phyloP scores from a whole-genome alignment of 371 early-diverging fungal genomes.

The Mucor indicus region DNA sequence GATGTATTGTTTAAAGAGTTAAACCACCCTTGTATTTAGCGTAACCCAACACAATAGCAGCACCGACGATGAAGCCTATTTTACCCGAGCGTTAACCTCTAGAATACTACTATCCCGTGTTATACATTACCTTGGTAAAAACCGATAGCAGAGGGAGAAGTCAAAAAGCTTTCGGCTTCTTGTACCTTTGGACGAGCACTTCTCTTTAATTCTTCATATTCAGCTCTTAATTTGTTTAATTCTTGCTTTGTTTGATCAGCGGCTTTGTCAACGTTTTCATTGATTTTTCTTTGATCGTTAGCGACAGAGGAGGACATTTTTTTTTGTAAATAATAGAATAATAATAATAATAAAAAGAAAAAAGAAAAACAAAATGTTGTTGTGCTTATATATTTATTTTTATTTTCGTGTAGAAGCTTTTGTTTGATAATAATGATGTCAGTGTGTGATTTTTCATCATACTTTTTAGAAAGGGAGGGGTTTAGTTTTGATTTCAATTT shows the following conservation, averaged over 20 bases:
- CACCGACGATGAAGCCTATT: conserved; percentile 27
- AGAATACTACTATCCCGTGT: not conserved
- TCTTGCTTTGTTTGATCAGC: conserved; percentile 30
- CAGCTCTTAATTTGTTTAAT: conserved; percentile 30
- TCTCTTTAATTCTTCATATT: conserved; percentile 36
- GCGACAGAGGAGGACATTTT: conserved; percentile 3
- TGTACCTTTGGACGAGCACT: conserved; percentile 33
- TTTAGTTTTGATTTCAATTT: too few species aligned
- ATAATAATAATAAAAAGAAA: not conserved
- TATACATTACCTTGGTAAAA: conserved; percentile 38
- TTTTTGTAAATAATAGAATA: not conserved
- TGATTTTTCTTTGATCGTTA: conserved; percentile 17
- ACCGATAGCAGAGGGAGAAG: conserved; percentile 35
- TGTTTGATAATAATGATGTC: too few species aligned
- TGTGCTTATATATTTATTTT: too few species aligned
- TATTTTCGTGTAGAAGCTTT: too few species aligned
- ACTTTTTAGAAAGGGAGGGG: too few species aligned
- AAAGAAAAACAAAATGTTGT: not conserved
- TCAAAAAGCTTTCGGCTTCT: conserved; percentile 34
- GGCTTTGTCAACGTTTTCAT: conserved; percentile 26
- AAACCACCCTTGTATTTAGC: conserved; percentile 24
- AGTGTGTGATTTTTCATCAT: too few species aligned
- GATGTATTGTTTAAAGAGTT: conserved; percentile 5
- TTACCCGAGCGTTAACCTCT: not conserved
- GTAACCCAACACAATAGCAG: conserved; percentile 19